Conservation (phyloP, 164 flowering plant genomes). For the Stephania cephalantha region DNA sequence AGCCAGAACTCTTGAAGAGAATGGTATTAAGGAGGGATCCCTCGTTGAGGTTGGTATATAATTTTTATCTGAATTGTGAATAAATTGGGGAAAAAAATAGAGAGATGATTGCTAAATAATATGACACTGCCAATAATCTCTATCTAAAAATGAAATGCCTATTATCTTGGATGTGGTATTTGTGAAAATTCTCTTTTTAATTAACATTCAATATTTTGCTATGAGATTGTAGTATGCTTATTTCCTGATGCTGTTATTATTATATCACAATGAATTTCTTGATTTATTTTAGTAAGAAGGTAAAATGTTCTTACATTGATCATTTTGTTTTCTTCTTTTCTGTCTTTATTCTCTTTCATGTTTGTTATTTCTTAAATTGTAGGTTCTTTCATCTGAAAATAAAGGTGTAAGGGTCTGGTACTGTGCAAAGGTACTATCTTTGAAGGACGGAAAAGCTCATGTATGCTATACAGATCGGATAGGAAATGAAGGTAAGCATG, state of each 20-base stretch:
- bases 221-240: neutral
- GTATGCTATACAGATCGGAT: conserved; percentile 49
- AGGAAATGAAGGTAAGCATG: conserved; percentile 46
- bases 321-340: neutral
- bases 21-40: conserved; percentile 56
- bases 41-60: conserved; percentile 62
- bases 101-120: neutral
- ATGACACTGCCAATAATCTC: too few species aligned
- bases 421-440: conserved; percentile 52
- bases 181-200: neutral
- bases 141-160: neutral
- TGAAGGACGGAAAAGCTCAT: conserved; percentile 64
- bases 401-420: conserved; percentile 63
- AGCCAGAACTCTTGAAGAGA: conserved; percentile 22
- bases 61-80: neutral
- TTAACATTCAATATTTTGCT: too few species aligned
- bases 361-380: conserved; percentile 4
- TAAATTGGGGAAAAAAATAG: neutral
- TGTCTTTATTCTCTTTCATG: neutral
- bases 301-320: neutral
- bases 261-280: neutral
- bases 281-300: neutral
- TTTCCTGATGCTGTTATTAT: neutral
- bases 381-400: conserved; percentile 65
- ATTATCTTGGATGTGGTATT: neutral